Conservation (phyloP, 495 filamentous ascomycete species). For the Neurospora cerealis region DNA sequence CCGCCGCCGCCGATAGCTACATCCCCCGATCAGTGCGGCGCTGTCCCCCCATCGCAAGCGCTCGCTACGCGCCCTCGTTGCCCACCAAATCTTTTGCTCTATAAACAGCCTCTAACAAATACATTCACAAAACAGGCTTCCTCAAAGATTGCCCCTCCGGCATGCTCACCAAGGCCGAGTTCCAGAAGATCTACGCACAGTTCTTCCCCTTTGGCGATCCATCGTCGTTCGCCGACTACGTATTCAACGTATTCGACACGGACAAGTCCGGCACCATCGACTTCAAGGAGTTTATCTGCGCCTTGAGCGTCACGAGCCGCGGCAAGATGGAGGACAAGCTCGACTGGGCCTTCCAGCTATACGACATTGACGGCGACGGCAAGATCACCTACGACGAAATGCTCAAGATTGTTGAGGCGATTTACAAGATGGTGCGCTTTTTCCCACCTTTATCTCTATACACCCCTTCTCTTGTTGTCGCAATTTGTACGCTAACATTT, state of each 20-base stretch:
- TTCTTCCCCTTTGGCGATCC: constrained; percentile 99
- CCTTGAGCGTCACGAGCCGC: constrained; percentile 88
- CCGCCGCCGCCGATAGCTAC: not conserved
- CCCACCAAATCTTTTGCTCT: not conserved
- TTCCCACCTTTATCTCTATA: not conserved
- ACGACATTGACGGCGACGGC: constrained; percentile 97
- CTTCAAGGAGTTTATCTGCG: constrained; percentile 99
- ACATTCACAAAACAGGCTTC: constrained; percentile 53
- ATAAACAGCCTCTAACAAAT: not conserved
- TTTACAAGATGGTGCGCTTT: constrained; percentile 90
- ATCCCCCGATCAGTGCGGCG: no score
- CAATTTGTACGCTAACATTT: constrained; percentile 9
- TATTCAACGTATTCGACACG: constrained; percentile 97
- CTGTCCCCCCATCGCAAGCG: not conserved
- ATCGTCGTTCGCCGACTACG: constrained; percentile 93
- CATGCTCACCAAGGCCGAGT: constrained; percentile 93
- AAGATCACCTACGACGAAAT: constrained; percentile 99
- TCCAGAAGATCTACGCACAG: constrained; percentile 98
- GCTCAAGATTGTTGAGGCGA: constrained; percentile 96
- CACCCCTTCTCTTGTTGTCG: not conserved
- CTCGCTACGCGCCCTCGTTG: not conserved
- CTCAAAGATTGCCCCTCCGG: constrained; percentile 96
- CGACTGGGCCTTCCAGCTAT: constrained; percentile 98
- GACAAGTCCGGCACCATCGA: constrained; percentile 96
- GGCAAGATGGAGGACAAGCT: constrained; percentile 99